Evolutionary conservation across 192 early-diverging fungal species (phyloP).

Genomic region (Haplosporangium gracile): DNA sequence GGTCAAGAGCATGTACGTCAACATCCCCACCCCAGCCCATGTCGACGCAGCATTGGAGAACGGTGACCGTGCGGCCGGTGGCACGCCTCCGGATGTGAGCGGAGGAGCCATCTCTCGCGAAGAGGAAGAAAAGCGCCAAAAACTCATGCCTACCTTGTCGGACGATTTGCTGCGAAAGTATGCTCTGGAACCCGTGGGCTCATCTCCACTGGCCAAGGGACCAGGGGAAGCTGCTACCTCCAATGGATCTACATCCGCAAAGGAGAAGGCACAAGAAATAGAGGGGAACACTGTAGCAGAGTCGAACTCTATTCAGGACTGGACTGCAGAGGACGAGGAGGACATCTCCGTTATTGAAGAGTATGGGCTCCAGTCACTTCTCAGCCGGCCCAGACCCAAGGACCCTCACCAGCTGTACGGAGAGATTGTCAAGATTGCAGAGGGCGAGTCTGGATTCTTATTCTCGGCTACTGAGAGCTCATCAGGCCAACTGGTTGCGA

Average conservation of each 20-base stretch:
- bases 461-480: conserved; percentile 82
- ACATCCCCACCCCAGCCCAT: conserved; percentile 32
- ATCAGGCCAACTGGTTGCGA: conserved; percentile 75
- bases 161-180: conserved; percentile 50
- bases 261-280: neutral
- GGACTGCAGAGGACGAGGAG: conserved; percentile 70
- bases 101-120: conserved; percentile 9
- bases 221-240: neutral
- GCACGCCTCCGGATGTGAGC: neutral
- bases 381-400: conserved; percentile 34
- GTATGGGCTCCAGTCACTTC: conserved; percentile 24
- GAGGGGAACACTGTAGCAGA: neutral
- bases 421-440: conserved; percentile 91
- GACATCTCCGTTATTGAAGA: conserved; percentile 66
- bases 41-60: neutral
- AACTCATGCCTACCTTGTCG: conserved; percentile 38
- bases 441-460: conserved; percentile 94
- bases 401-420: conserved; percentile 87
- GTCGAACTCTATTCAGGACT: neutral
- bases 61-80: conserved; percentile 12
- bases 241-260: neutral
- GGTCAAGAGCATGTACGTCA: conserved; percentile 55
- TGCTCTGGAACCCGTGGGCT: conserved; percentile 13
- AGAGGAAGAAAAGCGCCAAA: conserved; percentile 36
- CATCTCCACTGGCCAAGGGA: neutral